Evolutionary conservation across 129 eudicot genomes (phyloP).

Genomic region (Centaurea solstitialis): DNA sequence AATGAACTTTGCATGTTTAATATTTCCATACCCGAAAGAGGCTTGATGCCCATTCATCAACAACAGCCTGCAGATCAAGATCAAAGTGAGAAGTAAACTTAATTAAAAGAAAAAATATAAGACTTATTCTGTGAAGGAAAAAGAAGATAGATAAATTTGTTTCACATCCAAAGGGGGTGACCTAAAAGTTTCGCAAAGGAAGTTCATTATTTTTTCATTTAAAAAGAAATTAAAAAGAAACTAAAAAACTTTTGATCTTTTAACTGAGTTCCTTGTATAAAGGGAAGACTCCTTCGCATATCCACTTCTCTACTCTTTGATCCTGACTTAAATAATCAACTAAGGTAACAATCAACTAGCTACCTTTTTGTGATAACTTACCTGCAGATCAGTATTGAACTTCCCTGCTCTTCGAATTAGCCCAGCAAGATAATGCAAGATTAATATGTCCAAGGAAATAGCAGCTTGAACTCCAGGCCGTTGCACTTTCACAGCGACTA

Average conservation of each 20-base stretch:
- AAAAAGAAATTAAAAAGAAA: neutral
- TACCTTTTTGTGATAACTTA: conserved; percentile 19
- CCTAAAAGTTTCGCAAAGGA: neutral
- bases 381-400: conserved; percentile 96
- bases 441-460: conserved; percentile 90
- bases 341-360: neutral
- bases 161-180: neutral
- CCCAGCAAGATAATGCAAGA: conserved; percentile 82
- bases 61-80: conserved; percentile 71
- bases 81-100: conserved; percentile 6
- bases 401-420: conserved; percentile 74
- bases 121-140: neutral
- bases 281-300: neutral
- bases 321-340: neutral
- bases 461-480: conserved; percentile 99
- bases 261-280: neutral
- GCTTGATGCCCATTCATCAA: conserved; percentile 99
- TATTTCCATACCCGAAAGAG: conserved; percentile 86
- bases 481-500: conserved; percentile 97
- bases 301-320: neutral
- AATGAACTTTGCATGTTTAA: conserved; percentile 16
- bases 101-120: conserved; percentile 5
- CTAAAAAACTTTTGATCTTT: neutral
- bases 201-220: neutral
- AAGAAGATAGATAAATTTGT: neutral